A percentile compares a stretch with the other conserved stretches of the same genome.
Evolutionary conservation across 176 grass and related monocot genomes (phyloP).

Genomic region (Hordeum marinum): DNA sequence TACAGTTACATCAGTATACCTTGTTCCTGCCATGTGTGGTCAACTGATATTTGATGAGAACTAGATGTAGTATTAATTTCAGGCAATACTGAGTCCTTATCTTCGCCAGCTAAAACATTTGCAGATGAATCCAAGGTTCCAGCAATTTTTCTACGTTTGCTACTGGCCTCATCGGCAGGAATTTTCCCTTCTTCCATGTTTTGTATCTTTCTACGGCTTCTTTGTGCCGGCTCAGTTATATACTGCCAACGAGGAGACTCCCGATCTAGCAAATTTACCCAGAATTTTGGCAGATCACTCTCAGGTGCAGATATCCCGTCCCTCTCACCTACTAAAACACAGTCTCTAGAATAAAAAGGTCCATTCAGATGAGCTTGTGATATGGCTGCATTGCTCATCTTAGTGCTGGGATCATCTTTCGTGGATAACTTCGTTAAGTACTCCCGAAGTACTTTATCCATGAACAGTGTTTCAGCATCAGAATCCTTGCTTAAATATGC

Average conservation of each 20-base stretch:
- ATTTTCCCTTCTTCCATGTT: conserved; percentile 37
- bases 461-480: conserved; percentile 35
- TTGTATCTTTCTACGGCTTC: conserved; percentile 72
- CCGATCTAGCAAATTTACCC: conserved; percentile 67
- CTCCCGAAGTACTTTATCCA: conserved; percentile 47
- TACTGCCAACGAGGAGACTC: conserved; percentile 69
- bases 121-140: conserved; percentile 37
- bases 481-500: conserved; percentile 27
- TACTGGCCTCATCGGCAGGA: conserved; percentile 37
- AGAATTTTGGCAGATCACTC: conserved; percentile 68
- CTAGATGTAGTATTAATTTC: conserved; percentile 20
- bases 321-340: conserved; percentile 63
- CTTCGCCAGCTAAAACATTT: conserved; percentile 26
- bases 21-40: conserved; percentile 49
- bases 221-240: conserved; percentile 66
- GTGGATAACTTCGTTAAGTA: conserved; percentile 38
- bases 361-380: conserved; percentile 55
- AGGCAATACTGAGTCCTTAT: conserved; percentile 25
- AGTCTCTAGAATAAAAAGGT: conserved; percentile 58
- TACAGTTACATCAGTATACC: conserved; percentile 32
- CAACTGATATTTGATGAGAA: conserved; percentile 37
- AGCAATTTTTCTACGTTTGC: conserved; percentile 56
- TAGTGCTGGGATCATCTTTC: conserved; percentile 27
- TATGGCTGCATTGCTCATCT: conserved; percentile 23
- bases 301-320: conserved; percentile 54